These are phyloP conservation scores for Penicillium pulvis DNA, from an alignment of 495 filamentous ascomycete genomes.

Conservation along the genomic window DNA sequence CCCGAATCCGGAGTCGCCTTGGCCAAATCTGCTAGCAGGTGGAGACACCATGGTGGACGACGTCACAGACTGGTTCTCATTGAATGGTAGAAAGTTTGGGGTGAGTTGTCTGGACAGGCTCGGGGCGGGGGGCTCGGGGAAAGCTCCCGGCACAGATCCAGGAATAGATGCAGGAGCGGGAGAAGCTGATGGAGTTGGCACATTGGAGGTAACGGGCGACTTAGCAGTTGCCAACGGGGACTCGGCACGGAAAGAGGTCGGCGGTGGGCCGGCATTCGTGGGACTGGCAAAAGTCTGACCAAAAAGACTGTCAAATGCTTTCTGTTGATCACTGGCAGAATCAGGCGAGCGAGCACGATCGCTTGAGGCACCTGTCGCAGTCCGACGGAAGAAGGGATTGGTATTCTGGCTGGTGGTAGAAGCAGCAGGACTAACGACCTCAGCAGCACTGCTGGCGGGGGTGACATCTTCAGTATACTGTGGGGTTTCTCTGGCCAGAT, in stretches of 20 bases:
- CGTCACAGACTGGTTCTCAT: constrained; percentile 63
- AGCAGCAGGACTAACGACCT: constrained; percentile 63
- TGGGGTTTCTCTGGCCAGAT: constrained; percentile 58
- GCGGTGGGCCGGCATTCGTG: constrained; percentile 46
- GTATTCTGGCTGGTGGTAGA: constrained; percentile 76
- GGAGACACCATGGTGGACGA: constrained; percentile 81
- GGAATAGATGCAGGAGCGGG: constrained; percentile 50
- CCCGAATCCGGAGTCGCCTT: constrained; percentile 56
- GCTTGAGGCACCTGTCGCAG: constrained; percentile 59
- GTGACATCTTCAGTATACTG: constrained; percentile 40
- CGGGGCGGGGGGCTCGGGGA: constrained; percentile 57
- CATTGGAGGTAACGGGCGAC: constrained; percentile 43
- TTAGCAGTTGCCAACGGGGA: constrained; percentile 39
- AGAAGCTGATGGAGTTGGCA: constrained; percentile 63
- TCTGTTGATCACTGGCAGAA: constrained; percentile 53
- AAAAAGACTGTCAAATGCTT: constrained; percentile 87
- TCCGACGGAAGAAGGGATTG: constrained; percentile 87
- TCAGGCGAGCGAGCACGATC: constrained; percentile 59
- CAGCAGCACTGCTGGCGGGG: constrained; percentile 45
- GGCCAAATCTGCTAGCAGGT: constrained; percentile 69
- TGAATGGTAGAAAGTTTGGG: constrained; percentile 69
- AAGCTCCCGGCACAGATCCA: constrained; percentile 39
- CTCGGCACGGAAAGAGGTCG: constrained; percentile 70
- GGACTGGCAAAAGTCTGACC: constrained; percentile 69
- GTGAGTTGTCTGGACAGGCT: constrained; percentile 72